Evolutionary conservation across 768 basidiomycete genomes (phyloP), one percentile per base, ranked within the genome.

Genomic region (Pisolithus marmoratus): DNA sequence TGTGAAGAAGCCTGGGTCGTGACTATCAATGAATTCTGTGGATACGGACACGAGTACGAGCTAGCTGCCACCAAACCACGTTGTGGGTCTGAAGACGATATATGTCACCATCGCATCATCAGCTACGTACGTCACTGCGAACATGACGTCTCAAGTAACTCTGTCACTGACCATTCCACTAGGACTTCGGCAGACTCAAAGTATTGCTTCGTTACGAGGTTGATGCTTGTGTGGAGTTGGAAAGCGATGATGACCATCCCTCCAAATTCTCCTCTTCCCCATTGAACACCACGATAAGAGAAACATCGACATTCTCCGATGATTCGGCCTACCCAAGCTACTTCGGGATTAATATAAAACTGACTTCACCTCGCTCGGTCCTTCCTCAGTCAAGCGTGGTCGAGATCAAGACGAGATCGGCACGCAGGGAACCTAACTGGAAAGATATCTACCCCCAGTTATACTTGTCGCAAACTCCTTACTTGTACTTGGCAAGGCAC

Each of bases 391-490:
- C 63, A 1, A 51, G 63, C 41, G 31, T 75, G 49, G 54, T 72
- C 51, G 73, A 73, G 47, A 54, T 74, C 37, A 62, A 63, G 40
- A 74, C 75, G 42, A 41, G 65, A n/a, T 57, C 65, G 1, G 29
- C 43, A 5, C 38, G 42, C 19, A 56, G 65, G 8, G 63, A 67
- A 14, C 70, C 71, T 51, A 70, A 84, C 59, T 87, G 84, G 84
- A 69, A 60, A 26, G 83, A 85, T 12, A 68, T 71, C 1, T 87
- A 81, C 62, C 79, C 82, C 0, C 86, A 88, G 60, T 66, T 88
- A 11, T 83, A 77, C 62, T 75, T 90, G 49, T 86, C 87, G 6
- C 82, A 84, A 61, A 88, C 84, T 0, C 68, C 75, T 2, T 75
- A 80, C 58, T 74, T 82, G 52, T 82, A 79, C 60, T 68, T 86